phyloP scores from a whole-genome alignment of 2,329 filamentous ascomycete genomes.

The Calonectria hongkongensis region DNA sequence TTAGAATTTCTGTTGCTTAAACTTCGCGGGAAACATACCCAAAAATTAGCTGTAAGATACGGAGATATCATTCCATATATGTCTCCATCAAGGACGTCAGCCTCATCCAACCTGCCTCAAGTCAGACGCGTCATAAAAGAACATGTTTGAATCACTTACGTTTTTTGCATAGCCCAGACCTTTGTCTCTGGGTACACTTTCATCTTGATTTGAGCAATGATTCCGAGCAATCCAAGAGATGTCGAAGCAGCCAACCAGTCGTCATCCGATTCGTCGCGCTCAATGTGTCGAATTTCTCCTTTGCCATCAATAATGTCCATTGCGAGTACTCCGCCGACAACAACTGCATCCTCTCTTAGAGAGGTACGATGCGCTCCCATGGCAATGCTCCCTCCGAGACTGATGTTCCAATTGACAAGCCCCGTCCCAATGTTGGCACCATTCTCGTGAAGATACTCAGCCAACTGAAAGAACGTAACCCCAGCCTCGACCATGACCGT shows the following conservation, averaged over 20 bases:
- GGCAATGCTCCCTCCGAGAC: slow-evolving; percentile 69
- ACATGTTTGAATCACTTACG: slow-evolving; percentile 57
- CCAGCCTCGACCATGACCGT: slow-evolving; percentile 70
- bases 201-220: slow-evolving; percentile 69
- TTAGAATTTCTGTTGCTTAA: slow-evolving; percentile 42
- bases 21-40: slow-evolving; percentile 62
- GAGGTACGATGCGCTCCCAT: slow-evolving; percentile 72
- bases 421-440: slow-evolving; percentile 69
- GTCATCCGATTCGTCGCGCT: slow-evolving; percentile 64
- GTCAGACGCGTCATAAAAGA: background rate
- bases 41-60: slow-evolving; percentile 71
- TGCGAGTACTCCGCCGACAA: slow-evolving; percentile 68
- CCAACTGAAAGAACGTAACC: slow-evolving; percentile 71
- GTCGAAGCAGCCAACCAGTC: slow-evolving; percentile 72
- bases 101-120: slow-evolving; percentile 63
- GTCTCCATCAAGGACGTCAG: slow-evolving; percentile 69
- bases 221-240: slow-evolving; percentile 68
- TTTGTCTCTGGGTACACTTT: slow-evolving; percentile 71
- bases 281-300: slow-evolving; percentile 65
- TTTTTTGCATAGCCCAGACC: slow-evolving; percentile 70
- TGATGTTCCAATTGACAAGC: slow-evolving; percentile 73
- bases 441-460: slow-evolving; percentile 68
- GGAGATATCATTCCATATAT: slow-evolving; percentile 70
- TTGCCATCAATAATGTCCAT: slow-evolving; percentile 70
- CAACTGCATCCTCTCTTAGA: slow-evolving; percentile 69